Evolutionary conservation across 1,284 basidiomycete species (phyloP), one percentile per base, ranked within the genome.

Genomic region (Fomitopsis palustris): DNA sequence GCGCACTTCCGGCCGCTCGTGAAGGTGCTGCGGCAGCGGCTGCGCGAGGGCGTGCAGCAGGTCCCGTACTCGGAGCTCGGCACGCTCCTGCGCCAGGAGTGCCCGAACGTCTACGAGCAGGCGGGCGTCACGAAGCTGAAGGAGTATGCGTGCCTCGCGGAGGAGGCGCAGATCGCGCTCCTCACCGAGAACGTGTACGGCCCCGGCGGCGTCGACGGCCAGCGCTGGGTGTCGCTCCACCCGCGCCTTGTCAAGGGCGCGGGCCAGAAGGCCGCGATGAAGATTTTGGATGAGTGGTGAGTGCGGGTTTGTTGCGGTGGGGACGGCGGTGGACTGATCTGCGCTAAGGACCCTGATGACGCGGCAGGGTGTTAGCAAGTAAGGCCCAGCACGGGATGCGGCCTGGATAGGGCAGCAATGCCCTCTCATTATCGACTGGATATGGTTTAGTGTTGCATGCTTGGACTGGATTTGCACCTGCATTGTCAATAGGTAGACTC

Each of bases 121-220:
- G 82, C 77, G 2, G 81, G 81, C 25, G 78, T 78, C 23, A 62
- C 69, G 2, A 77, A 68, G 54, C 82, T 87, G 62, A 75, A 73
- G 55, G 74, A 82, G 39, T 86, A 83, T 63, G 67, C 72, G 17
- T 69, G 69, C 38, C 59, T 80, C 43, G 85, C 85, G 19, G 76
- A 78, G 63, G 68, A 77, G 56, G 69, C 69, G n/a, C 77, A 75
- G 8, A 68, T 87, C 41, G 70, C 86, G 25, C 69, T 81, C 17
- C 78, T 81, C 33, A 58, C 54, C 19, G 58, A 64, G 51, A 56
- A 60, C 59, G 27, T 31, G n/a, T 39, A 49, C 31, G 59, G 47
- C 16, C 52, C 59, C 17, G 78, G 78, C 7, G 66, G 39, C 45
- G 69, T 69, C 3, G 61, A 67, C 49, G 75, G 70, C 2, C 70